Conservation (phyloP, 352 stramenopile species). For the Saprolegnia diclina region DNA sequence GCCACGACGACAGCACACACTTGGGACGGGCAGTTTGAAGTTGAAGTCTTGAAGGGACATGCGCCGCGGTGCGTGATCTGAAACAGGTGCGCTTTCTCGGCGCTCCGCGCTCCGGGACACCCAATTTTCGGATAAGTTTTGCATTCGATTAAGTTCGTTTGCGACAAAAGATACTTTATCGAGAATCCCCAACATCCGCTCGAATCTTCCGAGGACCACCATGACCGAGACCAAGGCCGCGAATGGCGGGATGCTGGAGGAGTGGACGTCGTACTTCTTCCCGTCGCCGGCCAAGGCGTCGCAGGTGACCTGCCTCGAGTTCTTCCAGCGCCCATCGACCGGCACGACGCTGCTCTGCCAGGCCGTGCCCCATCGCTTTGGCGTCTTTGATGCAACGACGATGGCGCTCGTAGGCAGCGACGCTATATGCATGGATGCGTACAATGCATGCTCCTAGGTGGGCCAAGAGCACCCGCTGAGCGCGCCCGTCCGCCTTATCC, state of each 20-base stretch:
- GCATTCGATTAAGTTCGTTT: not conserved
- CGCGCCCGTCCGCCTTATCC: conserved; percentile 6
- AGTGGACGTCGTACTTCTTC: conserved; percentile 44
- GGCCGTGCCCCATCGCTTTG: conserved; percentile 15
- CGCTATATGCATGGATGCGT: not conserved
- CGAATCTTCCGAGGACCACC: conserved; percentile 14
- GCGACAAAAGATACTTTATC: conserved; percentile 6
- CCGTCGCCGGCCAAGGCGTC: conserved; percentile 46
- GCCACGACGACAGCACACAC: not conserved
- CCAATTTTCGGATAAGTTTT: no score
- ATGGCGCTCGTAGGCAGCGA: not conserved
- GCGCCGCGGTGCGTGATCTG: not conserved
- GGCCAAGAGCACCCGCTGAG: conserved; percentile 15
- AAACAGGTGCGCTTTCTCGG: not conserved
- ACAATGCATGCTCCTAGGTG: conserved; percentile 2
- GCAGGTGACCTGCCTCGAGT: conserved; percentile 30
- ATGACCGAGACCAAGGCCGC: conserved; percentile 9
- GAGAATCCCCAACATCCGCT: conserved; percentile 6
- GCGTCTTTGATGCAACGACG: conserved; percentile 17
- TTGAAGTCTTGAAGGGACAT: conserved; percentile 20
- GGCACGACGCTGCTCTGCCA: conserved; percentile 18
- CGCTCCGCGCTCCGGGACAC: not conserved
- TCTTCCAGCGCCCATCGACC: conserved; percentile 7
- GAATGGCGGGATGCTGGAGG: conserved; percentile 7
- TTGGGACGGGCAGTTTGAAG: conserved; percentile 1